Evolutionary conservation across 108 stramenopile species (phyloP).

Genomic region (Skeletonema grethae): DNA sequence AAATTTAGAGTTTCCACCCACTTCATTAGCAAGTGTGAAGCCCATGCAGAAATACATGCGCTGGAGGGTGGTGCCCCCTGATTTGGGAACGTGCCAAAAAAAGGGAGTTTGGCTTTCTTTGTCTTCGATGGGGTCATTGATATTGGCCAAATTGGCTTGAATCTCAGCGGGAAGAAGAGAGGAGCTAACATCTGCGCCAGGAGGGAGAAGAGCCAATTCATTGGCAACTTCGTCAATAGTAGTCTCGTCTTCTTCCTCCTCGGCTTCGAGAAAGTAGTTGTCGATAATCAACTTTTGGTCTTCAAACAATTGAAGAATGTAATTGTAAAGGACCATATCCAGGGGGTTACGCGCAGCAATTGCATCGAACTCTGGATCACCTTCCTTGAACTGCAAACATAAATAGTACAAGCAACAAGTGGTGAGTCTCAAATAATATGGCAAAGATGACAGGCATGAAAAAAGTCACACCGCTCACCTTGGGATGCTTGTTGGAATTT

Average conservation of each 20-base stretch:
- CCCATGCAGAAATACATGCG: slow-evolving; percentile 43
- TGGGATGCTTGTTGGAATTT: slow-evolving; percentile 48
- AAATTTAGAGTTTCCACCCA: slow-evolving; percentile 26
- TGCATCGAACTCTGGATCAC: slow-evolving; percentile 34
- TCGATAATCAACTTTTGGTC: slow-evolving; percentile 46
- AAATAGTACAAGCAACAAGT: neutral
- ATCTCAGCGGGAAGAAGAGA: neutral
- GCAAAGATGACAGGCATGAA: neutral
- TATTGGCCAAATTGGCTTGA: slow-evolving; percentile 16
- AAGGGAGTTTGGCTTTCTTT: slow-evolving; percentile 31
- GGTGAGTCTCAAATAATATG: neutral
- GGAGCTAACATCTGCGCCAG: slow-evolving; percentile 1
- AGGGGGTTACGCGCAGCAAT: slow-evolving; percentile 35
- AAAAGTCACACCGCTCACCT: slow-evolving; percentile 26
- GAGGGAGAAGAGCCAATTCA: slow-evolving; percentile 11
- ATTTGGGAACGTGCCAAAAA: slow-evolving; percentile 57
- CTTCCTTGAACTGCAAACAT: slow-evolving; percentile 23
- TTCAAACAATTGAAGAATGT: slow-evolving; percentile 32
- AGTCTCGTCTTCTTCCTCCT: neutral
- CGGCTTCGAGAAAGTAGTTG: slow-evolving; percentile 15
- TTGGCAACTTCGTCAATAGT: neutral
- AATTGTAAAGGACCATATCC: slow-evolving; percentile 46
- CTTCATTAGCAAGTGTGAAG: slow-evolving; percentile 30
- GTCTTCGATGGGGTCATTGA: slow-evolving; percentile 14
- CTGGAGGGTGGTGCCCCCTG: slow-evolving; percentile 40